These are phyloP conservation scores for Apiotrichum porosum DNA, from an alignment of 1,284 basidiomycete species.

Conservation along the genomic window DNA sequence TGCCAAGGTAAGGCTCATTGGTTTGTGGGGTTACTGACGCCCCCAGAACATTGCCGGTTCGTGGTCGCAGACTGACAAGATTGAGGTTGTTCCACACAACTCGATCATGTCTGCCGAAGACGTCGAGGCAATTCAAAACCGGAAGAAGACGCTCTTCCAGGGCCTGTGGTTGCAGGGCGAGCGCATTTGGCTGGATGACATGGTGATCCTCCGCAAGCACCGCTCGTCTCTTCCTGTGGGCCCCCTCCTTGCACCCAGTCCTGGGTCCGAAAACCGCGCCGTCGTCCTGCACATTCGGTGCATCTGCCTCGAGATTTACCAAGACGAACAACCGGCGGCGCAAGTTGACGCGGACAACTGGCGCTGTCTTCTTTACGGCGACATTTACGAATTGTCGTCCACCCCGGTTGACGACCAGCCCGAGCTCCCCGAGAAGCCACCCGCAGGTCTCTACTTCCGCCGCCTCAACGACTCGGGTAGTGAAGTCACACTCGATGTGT, in stretches of 20 bases:
- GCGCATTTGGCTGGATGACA: conserved; percentile 78
- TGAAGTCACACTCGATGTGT: conserved; percentile 35
- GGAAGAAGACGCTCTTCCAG: conserved; percentile 50
- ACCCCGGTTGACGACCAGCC: not conserved
- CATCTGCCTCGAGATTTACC: not conserved
- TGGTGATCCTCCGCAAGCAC: conserved; percentile 59
- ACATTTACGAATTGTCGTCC: conserved; percentile 28
- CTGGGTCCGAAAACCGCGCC: conserved; percentile 18
- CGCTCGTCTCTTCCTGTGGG: conserved; percentile 25
- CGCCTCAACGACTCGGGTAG: conserved; percentile 25
- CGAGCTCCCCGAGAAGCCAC: not conserved
- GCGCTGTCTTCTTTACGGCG: conserved; percentile 36
- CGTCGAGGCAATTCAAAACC: conserved; percentile 17
- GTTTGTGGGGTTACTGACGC: not conserved
- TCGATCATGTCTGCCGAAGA: conserved; percentile 21
- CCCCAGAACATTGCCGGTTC: conserved; percentile 25
- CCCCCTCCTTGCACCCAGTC: conserved; percentile 13
- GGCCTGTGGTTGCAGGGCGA: conserved; percentile 85
- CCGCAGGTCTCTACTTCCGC: conserved; percentile 22
- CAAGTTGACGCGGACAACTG: conserved; percentile 9
- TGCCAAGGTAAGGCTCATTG: conserved; percentile 24
- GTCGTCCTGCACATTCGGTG: conserved; percentile 36
- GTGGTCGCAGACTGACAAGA: conserved; percentile 41
- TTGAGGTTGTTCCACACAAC: conserved; percentile 18
- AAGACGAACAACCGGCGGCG: not conserved